Base-by-base conservation (phyloP, 495 filamentous ascomycete species). In the Jackrogersella multiformis region DNA sequence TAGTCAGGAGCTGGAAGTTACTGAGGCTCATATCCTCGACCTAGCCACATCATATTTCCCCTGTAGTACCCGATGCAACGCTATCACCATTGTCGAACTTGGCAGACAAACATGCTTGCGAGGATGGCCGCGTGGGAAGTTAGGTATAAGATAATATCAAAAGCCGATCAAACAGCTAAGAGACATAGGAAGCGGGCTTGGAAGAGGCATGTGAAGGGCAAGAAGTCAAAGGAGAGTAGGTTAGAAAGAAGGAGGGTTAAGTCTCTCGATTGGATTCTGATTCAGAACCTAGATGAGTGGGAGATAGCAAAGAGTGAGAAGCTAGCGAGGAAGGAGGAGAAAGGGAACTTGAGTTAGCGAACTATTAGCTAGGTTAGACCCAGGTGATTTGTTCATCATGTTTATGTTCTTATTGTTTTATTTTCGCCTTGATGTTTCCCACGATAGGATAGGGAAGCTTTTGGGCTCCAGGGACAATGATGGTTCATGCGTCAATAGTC, bases 141-240 rank as follows among this genome's bases (percentile, higher is more conserved):
- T 23, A 53, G 39, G 55, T 54, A 61, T 8, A 70, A 72, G 57
- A 44, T 71, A 23, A 44, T 71, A 23, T 28, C 35, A 8, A 58
- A 66, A 48, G 58, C 62, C 0, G 67, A 71, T 16, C 39, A 57
- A 39, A 20, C 55, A 5, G 61, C 66, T 0, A 61, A 35, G 34
- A 48, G 20, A 8, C 32, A 42, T 6, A 58, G 69, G 15, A 62
- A 69, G 46, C 55, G 54, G 20, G 59, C 62, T 28, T 63, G 64
- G 67, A 73, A 74, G 72, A 69, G 41, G 34, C 56, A 63, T 5
- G 30, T 69, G 38, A 70, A 69, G 49, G 69, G 69, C 15, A 69
- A 71, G 64, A 60, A 69, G 46, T 30, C 61, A 9, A 61, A 66
- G 49, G 62, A 64, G 7, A 53, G 58, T 21, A 53, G 54, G 56